Evolutionary conservation across 169 alveolate species (phyloP).

Genomic region (Cryptosporidium ubiquitum): DNA sequence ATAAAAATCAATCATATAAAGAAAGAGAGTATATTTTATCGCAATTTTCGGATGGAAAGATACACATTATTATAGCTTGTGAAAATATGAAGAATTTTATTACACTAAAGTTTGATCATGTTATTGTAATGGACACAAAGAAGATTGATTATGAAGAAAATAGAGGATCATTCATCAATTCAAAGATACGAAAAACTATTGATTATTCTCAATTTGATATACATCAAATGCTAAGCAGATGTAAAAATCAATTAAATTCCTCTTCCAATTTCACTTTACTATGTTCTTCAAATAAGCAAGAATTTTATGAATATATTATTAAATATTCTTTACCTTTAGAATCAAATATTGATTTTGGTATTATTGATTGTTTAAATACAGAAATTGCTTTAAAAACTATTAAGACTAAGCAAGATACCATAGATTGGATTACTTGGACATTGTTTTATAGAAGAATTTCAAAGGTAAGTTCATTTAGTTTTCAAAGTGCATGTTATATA

Average conservation of each 20-base stretch:
- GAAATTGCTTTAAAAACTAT: conserved; percentile 96
- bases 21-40: conserved; percentile 17
- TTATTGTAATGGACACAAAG: conserved; percentile 83
- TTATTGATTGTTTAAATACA: conserved; percentile 95
- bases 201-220: conserved; percentile 51
- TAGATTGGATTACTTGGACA: conserved; percentile 99
- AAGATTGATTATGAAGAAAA: conserved; percentile 59
- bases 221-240: conserved; percentile 30
- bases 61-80: conserved; percentile 33
- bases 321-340: conserved; percentile 98
- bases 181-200: conserved; percentile 19
- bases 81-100: conserved; percentile 34
- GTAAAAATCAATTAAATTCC: background rate
- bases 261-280: conserved; percentile 79
- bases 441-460: conserved; percentile 97
- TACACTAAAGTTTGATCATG: conserved; percentile 80
- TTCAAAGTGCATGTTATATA: background rate
- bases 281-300: conserved; percentile 93
- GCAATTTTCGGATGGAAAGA: conserved; percentile 6
- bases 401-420: conserved; percentile 95
- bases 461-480: conserved; percentile 75
- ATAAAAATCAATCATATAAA: conserved; percentile 3
- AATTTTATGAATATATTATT: conserved; percentile 95
- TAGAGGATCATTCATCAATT: conserved; percentile 1
- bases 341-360: conserved; percentile 92